Evolutionary conservation across 495 filamentous ascomycete species (phyloP).

Genomic region (Talaromyces stipitatus): DNA sequence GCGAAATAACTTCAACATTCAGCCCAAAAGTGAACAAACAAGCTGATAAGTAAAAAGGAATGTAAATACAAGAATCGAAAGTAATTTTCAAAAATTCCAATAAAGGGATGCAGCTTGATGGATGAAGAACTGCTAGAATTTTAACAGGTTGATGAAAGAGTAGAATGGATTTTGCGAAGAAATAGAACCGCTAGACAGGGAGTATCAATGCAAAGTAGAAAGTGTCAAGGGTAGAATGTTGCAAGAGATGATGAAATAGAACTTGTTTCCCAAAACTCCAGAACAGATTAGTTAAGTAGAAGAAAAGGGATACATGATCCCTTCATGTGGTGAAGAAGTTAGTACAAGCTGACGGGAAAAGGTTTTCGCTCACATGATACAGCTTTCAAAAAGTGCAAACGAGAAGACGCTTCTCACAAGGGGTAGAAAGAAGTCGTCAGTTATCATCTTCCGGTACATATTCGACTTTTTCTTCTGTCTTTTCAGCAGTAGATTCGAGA

Average conservation of each 20-base stretch:
- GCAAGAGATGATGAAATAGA: neutral
- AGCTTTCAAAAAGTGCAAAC: neutral
- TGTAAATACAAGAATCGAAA: neutral
- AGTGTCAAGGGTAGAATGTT: neutral
- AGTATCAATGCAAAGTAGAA: slow-evolving; percentile 4
- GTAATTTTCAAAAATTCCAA: neutral
- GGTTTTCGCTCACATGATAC: neutral
- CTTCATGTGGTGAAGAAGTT: neutral
- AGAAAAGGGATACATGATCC: neutral
- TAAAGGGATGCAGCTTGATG: neutral
- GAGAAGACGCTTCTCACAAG: neutral
- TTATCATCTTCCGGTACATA: neutral
- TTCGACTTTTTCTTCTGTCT: neutral
- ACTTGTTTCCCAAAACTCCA: neutral
- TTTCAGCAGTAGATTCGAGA: neutral
- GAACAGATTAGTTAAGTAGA: neutral
- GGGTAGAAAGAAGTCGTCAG: neutral
- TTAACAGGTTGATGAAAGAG: neutral
- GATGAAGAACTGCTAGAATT: neutral
- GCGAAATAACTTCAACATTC: neutral
- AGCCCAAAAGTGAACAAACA: neutral
- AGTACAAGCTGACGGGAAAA: neutral
- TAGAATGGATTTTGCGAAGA: neutral
- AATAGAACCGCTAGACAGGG: slow-evolving; percentile 1
- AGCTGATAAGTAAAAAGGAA: neutral